These are phyloP conservation scores for Dinochytrium kinnereticum DNA, from an alignment of 371 early-diverging fungal genomes.

Conservation along the genomic window DNA sequence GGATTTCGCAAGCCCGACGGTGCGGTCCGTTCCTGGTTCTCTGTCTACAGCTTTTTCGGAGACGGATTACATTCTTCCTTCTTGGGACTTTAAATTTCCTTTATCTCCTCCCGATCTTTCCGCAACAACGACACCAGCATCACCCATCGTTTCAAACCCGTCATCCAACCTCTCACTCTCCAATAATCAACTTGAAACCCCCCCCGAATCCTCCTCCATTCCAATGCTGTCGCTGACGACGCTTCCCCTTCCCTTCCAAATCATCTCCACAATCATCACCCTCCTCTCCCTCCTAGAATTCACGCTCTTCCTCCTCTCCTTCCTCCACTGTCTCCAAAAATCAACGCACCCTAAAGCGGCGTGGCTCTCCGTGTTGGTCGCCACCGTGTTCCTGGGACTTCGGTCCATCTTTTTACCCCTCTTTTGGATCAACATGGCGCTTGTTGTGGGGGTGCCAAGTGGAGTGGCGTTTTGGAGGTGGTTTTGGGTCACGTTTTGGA, in stretches of 20 bases:
- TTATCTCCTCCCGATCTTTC: background rate
- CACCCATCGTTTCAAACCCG: background rate
- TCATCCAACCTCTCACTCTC: background rate
- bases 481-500: conserved; percentile 3
- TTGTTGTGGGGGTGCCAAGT: background rate
- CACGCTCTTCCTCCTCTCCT: background rate
- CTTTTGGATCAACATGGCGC: background rate
- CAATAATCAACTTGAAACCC: background rate
- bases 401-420: background rate
- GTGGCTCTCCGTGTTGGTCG: background rate
- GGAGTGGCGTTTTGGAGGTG: background rate
- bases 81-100: background rate
- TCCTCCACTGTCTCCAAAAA: background rate
- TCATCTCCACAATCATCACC: background rate
- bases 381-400: background rate
- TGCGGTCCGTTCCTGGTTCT: too few species aligned
- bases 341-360: background rate
- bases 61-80: background rate
- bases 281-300: background rate
- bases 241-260: background rate
- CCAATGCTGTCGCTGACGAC: background rate
- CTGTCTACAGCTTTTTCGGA: too few species aligned
- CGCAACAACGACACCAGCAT: background rate
- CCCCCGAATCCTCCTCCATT: background rate
- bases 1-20: too few species aligned